These are phyloP conservation scores for Pichia exigua DNA, from an alignment of 805 yeast species.

Conservation along the genomic window DNA sequence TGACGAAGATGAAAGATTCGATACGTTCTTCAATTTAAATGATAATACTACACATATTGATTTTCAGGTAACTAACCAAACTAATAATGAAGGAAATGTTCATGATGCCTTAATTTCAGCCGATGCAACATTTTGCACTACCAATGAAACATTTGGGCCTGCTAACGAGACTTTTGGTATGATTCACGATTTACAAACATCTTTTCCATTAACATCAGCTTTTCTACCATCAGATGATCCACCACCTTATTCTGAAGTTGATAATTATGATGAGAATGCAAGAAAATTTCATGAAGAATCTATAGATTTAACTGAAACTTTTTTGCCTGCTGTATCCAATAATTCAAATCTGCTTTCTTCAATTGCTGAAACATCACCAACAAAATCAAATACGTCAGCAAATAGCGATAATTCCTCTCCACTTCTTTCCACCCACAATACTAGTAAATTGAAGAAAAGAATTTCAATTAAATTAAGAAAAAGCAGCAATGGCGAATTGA, in stretches of 20 bases:
- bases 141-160: background rate
- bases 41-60: background rate
- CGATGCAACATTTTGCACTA: too few species aligned
- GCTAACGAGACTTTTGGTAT: background rate
- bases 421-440: background rate
- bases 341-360: background rate
- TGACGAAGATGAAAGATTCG: slow-evolving; percentile 2
- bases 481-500: slow-evolving; percentile 5
- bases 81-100: background rate
- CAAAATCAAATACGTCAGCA: background rate
- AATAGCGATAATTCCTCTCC: background rate
- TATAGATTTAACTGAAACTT: background rate
- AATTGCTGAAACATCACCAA: background rate
- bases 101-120: too few species aligned
- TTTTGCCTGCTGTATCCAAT: background rate
- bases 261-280: background rate
- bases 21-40: slow-evolving; percentile 4
- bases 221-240: slow-evolving; percentile 2
- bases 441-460: background rate
- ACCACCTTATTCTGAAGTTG: slow-evolving; percentile 6
- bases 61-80: background rate
- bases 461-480: slow-evolving; percentile 3
- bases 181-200: background rate
- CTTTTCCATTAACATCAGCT: background rate
- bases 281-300: background rate